Conservation (phyloP, 2,329 filamentous ascomycete species). For the Verticillium alfalfae region DNA sequence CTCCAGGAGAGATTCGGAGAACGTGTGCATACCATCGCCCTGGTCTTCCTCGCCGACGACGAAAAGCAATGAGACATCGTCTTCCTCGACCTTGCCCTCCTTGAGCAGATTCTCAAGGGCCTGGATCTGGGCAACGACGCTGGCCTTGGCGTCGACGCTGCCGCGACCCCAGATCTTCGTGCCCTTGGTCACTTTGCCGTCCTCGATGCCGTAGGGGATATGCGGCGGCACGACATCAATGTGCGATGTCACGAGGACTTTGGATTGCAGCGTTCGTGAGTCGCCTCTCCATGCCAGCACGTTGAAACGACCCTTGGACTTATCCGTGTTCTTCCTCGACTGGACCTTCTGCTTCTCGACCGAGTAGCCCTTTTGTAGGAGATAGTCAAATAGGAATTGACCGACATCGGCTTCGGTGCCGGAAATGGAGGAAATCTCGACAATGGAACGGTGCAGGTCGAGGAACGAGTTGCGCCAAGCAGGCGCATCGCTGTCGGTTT, state of each 20-base stretch:
- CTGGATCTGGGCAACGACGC: conserved; percentile 67
- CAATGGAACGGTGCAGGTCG: conserved; percentile 68
- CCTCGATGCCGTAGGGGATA: conserved; percentile 60
- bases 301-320: conserved; percentile 55
- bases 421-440: conserved; percentile 67
- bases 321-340: conserved; percentile 21
- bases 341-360: conserved; percentile 36
- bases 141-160: conserved; percentile 65
- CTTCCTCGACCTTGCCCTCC: conserved; percentile 29
- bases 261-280: conserved; percentile 41
- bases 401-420: conserved; percentile 65
- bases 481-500: conserved; percentile 10
- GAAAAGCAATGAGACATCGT: conserved; percentile 56
- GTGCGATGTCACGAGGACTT: conserved; percentile 69
- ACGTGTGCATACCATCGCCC: conserved; percentile 72
- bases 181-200: conserved; percentile 34
- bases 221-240: conserved; percentile 75
- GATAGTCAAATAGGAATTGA: conserved; percentile 61
- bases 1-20: conserved; percentile 30
- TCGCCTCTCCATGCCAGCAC: conserved; percentile 61
- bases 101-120: conserved; percentile 55
- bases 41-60: conserved; percentile 79
- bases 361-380: conserved; percentile 42
- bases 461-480: conserved; percentile 52
- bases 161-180: conserved; percentile 66